Percentiles rank a stretch among this genome's conserved stretches.
These are phyloP conservation scores for Naganishia cerealis DNA, from an alignment of 1,284 basidiomycete species.

Conservation along the genomic window DNA sequence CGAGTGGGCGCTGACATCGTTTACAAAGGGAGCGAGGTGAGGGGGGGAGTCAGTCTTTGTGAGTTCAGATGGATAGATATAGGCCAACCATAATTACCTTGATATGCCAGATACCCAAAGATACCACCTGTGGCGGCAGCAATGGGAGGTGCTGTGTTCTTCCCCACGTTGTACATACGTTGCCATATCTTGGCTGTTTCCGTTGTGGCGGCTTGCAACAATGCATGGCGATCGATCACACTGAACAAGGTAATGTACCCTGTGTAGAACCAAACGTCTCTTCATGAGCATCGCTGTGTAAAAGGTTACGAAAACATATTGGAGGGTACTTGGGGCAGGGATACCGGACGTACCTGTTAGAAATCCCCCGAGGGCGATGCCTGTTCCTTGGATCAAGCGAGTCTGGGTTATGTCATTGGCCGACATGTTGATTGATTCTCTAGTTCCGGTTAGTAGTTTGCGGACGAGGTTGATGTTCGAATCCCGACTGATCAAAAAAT, in stretches of 20 bases:
- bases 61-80: background rate
- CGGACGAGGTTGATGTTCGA: background rate
- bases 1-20: conserved; percentile 5
- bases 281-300: background rate
- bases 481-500: background rate
- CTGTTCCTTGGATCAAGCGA: conserved; percentile 8
- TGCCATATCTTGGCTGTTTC: conserved; percentile 26
- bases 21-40: background rate
- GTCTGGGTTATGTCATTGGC: background rate
- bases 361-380: conserved; percentile 13
- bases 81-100: conserved; percentile 2
- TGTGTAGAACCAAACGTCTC: background rate
- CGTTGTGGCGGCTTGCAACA: conserved; percentile 3
- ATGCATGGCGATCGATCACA: conserved; percentile 9
- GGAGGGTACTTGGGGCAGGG: background rate
- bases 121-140: conserved; percentile 4
- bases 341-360: conserved; percentile 1
- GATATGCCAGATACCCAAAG: conserved; percentile 20
- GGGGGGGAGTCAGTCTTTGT: background rate
- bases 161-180: conserved; percentile 13
- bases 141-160: conserved; percentile 12
- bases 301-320: background rate
- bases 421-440: background rate
- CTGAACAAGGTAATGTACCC: conserved; percentile 24
- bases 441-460: background rate